Base-by-base conservation (phyloP, 768 basidiomycete genomes). In the Tulasnella calospora region DNA sequence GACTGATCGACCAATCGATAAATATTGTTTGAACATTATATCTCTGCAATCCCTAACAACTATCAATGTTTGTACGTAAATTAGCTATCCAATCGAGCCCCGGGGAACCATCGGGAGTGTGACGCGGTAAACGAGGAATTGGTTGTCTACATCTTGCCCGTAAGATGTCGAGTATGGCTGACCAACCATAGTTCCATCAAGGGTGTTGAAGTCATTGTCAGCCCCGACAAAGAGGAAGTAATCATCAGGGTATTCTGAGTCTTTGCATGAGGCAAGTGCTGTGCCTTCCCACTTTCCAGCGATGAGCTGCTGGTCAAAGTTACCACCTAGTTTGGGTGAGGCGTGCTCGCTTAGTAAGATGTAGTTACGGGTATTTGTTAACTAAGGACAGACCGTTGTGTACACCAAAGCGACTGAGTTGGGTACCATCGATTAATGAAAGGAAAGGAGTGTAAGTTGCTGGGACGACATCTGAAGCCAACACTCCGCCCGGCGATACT, bases 211-310 rank as follows among this genome's bases (percentile, higher is more conserved):
- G 82, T 92, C 90, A 79, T 91, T 91, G 82, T 92, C 91, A 73
- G 89, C 83, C 87, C 86, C 88, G 17, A 88, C 88, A 85, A 92
- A 90, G 46, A 92, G 83, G 86, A 92, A 92, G 82, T 88, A 92
- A 81, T 92, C 91, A 80, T 92, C 84, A 0, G 91, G 91, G 82
- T 84, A 86, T 0, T 80, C 83, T 1, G 85, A 83, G 79, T 90
- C 90, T 12, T 85, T 82, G n/a, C 86, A 87, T 0, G 90, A 87
- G 2, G 88, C 90, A 8, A 92, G 84, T 8, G 90, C 88, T 23
- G 90, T 84, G 1, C 88, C 89, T 81, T 92, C 91, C 90, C 90
- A 92, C 84, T 92, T 92, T 0, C 87, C 88, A 79, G 87, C 87
- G 72, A 92, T 87, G n/a, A 91, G 85, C 0, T 87, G 88, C 41